Base-by-base conservation (phyloP, 306 rosid genomes). In the Sphenostylis stenocarpa region DNA sequence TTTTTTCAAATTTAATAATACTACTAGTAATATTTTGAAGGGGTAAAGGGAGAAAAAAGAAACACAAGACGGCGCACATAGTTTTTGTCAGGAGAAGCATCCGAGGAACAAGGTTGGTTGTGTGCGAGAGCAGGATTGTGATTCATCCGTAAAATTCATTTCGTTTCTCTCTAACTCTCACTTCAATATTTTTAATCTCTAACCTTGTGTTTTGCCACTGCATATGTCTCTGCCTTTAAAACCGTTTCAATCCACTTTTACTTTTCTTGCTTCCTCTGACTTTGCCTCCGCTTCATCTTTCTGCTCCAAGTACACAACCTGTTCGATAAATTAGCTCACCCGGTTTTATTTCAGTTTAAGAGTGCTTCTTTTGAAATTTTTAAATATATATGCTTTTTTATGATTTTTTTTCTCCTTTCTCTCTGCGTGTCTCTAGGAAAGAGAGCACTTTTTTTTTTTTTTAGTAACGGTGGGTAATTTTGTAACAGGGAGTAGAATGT, bases 401-500 rank as follows among this genome's bases (percentile, higher is more conserved):
- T n/a, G n/a, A n/a, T 21, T 29, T 19, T 31, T 0, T 29, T 4
- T 23, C 4, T 23, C 3, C 3, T 61, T 24, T 52, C 20, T 17
- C 4, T 52, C 7, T 3, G 26, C 3, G 5, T 31, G 19, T 58
- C 23, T 24, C 11, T 41, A n/a, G 0, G 39, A 20, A 39, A 20
- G 14, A 24, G 19, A 49, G 28, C 14, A 23, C 47, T 7, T 17
- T 49, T 43, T 62, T 15, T 7, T 2, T 67, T 47, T 73, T 8
- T 73, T 71, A 38, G 56, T 67, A 9, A 64, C 33, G 45, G 23
- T 53, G 43, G 56, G 7, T 67, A 14, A 41, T 67, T 63, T 70
- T 84, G 39, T 16, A 65, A 47, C 66, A 43, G 52, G 38, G 17
- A 45, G 38, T 19, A 68, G 16, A 75, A 90, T 90, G 88, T 80